Evolutionary conservation across 2,329 filamentous ascomycete species (phyloP).

Genomic region (Penicillium sp.): DNA sequence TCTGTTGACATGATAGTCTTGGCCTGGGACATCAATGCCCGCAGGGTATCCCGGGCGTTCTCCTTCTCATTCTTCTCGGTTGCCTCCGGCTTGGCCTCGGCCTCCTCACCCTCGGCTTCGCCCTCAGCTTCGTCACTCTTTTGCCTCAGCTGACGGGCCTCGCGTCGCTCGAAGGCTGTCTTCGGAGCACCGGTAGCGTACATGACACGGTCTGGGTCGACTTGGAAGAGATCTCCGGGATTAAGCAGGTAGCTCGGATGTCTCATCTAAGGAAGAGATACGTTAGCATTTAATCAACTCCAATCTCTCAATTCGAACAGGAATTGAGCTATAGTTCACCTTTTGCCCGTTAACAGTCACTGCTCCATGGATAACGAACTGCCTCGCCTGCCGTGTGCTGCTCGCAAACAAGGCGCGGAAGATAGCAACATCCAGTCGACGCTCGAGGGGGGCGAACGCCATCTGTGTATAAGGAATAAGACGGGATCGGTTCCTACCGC

Average conservation of each 20-base stretch:
- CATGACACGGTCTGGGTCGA: conserved; percentile 84
- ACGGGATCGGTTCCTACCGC: conserved; percentile 29
- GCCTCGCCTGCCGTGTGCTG: conserved; percentile 86
- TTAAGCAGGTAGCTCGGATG: conserved; percentile 93
- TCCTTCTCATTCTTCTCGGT: conserved; percentile 41
- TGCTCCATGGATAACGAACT: conserved; percentile 89
- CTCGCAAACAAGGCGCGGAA: conserved; percentile 93
- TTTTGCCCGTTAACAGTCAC: conserved; percentile 97
- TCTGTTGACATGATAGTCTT: conserved; percentile 61
- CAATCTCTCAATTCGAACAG: not conserved
- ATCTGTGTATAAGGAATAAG: conserved; percentile 91
- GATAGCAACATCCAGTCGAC: conserved; percentile 89
- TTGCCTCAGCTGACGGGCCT: conserved; percentile 32
- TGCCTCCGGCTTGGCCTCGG: conserved; percentile 29
- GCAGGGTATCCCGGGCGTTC: conserved; percentile 52
- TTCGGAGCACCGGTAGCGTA: conserved; percentile 81
- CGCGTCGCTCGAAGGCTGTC: conserved; percentile 46
- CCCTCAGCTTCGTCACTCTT: conserved; percentile 28
- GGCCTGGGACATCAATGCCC: conserved; percentile 58
- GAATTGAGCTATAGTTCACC: conserved; percentile 53
- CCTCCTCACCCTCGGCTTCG: conserved; percentile 31
- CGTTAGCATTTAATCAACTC: not conserved
- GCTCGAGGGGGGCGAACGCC: conserved; percentile 88
- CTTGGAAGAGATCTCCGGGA: conserved; percentile 97
- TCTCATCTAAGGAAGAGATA: conserved; percentile 65